Conservation (phyloP, 106 monocot species). For the Xerophyta viscosa region DNA sequence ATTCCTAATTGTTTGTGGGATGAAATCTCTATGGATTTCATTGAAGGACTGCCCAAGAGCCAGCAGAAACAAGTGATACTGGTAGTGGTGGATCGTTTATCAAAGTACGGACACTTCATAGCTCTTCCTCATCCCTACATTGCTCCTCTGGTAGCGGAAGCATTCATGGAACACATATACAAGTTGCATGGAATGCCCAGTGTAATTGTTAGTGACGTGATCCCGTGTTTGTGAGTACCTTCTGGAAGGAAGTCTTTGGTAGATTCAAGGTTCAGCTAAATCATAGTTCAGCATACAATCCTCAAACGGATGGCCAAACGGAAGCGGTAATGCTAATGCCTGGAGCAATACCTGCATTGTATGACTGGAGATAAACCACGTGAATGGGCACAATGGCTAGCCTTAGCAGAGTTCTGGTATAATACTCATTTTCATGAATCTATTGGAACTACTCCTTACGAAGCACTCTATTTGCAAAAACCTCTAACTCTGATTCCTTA, state of each 20-base stretch:
- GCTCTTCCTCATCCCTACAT: not conserved
- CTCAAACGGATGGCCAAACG: not conserved
- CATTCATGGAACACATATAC: not conserved
- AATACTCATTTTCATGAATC: not conserved
- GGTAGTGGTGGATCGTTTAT: not conserved
- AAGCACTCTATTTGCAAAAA: not conserved
- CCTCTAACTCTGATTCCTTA: not conserved
- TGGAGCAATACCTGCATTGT: not conserved
- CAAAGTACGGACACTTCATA: not conserved
- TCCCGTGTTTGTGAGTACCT: not conserved
- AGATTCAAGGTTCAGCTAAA: not conserved
- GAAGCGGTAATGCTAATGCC: not conserved
- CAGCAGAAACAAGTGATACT: not conserved
- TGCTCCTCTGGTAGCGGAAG: no score
- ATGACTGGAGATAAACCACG: not conserved
- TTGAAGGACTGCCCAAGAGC: not conserved
- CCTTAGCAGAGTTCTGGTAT: not conserved
- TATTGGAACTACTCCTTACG: not conserved
- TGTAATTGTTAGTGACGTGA: not conserved
- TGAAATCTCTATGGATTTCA: slow-evolving; percentile 8
- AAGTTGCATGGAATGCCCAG: not conserved
- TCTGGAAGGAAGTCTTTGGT: not conserved
- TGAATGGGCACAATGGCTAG: not conserved
- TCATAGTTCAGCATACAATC: not conserved
- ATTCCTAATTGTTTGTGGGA: not conserved